These are phyloP conservation scores for Aspergillus bridgeri DNA, from an alignment of 495 filamentous ascomycete genomes.

Conservation along the genomic window DNA sequence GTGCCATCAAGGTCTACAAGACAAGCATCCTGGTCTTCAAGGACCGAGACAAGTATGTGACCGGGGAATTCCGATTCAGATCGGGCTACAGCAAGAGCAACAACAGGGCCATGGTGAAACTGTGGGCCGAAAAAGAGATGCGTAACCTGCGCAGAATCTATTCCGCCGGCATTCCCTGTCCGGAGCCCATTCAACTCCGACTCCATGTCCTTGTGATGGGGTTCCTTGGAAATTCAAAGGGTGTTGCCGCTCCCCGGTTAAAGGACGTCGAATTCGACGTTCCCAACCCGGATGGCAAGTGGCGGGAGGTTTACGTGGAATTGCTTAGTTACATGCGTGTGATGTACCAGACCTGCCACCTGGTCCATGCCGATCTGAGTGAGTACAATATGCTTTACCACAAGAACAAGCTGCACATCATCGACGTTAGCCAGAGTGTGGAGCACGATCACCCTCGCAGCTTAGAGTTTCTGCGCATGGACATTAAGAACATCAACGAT, in stretches of 20 bases:
- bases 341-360: slow-evolving; percentile 82
- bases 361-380: slow-evolving; percentile 94
- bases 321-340: slow-evolving; percentile 83
- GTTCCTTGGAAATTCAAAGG: slow-evolving; percentile 84
- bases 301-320: slow-evolving; percentile 75
- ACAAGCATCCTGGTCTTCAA: slow-evolving; percentile 96
- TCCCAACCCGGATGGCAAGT: slow-evolving; percentile 55
- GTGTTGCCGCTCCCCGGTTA: slow-evolving; percentile 79
- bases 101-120: slow-evolving; percentile 91
- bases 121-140: slow-evolving; percentile 99
- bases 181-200: slow-evolving; percentile 82
- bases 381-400: slow-evolving; percentile 97
- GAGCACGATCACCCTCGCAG: slow-evolving; percentile 93
- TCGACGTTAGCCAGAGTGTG: slow-evolving; percentile 95
- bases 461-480: slow-evolving; percentile 91
- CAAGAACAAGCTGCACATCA: slow-evolving; percentile 78
- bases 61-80: slow-evolving; percentile 82
- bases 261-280: slow-evolving; percentile 66
- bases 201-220: slow-evolving; percentile 90
- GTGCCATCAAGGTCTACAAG: slow-evolving; percentile 98
- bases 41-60: slow-evolving; percentile 91
- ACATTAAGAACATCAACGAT: slow-evolving; percentile 91
- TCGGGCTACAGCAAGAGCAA: slow-evolving; percentile 86
- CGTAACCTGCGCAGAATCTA: slow-evolving; percentile 84
- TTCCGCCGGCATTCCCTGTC: slow-evolving; percentile 79